Conservation (phyloP, 2,329 filamentous ascomycete species). For the Cladophialophora chaetospira region DNA sequence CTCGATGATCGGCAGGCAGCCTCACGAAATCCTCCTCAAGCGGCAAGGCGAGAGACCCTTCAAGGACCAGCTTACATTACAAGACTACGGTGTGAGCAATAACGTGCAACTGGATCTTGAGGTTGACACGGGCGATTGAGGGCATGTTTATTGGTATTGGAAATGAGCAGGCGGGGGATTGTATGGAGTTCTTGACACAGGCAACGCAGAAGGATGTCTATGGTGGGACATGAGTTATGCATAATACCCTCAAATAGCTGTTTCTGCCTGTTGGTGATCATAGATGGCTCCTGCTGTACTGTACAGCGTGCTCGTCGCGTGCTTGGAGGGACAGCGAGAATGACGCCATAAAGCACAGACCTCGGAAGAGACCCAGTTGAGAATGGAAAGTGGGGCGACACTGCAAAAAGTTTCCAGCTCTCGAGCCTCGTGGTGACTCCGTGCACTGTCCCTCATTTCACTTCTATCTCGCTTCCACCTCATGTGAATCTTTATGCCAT, state of each 20-base stretch:
- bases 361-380: conserved; percentile 10
- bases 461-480: neutral
- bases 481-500: conserved; percentile 12
- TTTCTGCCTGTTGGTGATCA: no score
- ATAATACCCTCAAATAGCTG: no score
- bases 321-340: neutral
- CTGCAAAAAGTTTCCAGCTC: conserved; percentile 25
- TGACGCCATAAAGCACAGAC: conserved; percentile 18
- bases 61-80: conserved; percentile 83
- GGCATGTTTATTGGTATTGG: neutral
- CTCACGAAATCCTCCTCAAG: conserved; percentile 89
- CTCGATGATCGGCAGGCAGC: conserved; percentile 81
- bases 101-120: conserved; percentile 66
- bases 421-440: neutral
- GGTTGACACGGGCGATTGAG: conserved; percentile 51
- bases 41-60: conserved; percentile 90
- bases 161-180: no score
- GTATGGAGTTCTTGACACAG: no score
- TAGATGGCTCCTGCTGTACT: no score
- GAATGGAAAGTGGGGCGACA: conserved; percentile 28
- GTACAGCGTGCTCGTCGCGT: neutral
- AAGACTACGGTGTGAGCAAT: conserved; percentile 92
- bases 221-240: no score
- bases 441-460: neutral
- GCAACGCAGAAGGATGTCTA: no score